Base-by-base conservation (phyloP, 768 basidiomycete species). In the Neoboletus subvelutipes region DNA sequence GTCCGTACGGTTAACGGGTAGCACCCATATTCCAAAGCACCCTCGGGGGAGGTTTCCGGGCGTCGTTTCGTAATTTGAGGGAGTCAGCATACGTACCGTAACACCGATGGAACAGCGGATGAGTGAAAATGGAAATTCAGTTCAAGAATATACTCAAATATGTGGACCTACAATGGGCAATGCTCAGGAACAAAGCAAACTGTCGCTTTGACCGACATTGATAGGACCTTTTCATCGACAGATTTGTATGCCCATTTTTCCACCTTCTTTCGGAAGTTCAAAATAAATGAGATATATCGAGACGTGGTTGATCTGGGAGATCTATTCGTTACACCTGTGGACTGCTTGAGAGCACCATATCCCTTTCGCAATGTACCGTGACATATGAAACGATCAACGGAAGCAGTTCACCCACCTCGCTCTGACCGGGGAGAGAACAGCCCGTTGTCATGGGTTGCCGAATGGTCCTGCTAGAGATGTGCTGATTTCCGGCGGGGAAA, bases 151-250 rank as follows among this genome's bases (percentile, higher is more conserved):
- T 8, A 55, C 13, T 18, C 37, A 36, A 10, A 8, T 54, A 4
- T 22, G 18, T 54, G 58, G 45, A 60, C 58, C 24, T 17, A 60
- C 43, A 41, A 60, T 33, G 28, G 39, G 26, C 10, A 2, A 22
- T 37, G 50, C 33, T 29, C 20, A 20, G 28, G 50, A 36, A 54
- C 43, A 60, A 60, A 54, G 58, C 50, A 37, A 29, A 2, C 18
- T 12, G 15, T 13, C 34, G 57, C 51, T 54, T 55, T 54, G 58
- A 13, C 48, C 58, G 13, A 15, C 29, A 13, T 4, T 29, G 17
- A 40, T 28, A 18, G 15, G 28, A 22, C 36, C 5, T 28, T 31
- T 54, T 13, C 1, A 24, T 22, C 36, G 11, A 24, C 41, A 31
- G 22, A 47, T 48, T 13, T 29, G 31, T 52, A 24, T 18, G 18